These are phyloP conservation scores for Globisporangium acanthophoron DNA, from an alignment of 352 stramenopile species.

Conservation along the genomic window DNA sequence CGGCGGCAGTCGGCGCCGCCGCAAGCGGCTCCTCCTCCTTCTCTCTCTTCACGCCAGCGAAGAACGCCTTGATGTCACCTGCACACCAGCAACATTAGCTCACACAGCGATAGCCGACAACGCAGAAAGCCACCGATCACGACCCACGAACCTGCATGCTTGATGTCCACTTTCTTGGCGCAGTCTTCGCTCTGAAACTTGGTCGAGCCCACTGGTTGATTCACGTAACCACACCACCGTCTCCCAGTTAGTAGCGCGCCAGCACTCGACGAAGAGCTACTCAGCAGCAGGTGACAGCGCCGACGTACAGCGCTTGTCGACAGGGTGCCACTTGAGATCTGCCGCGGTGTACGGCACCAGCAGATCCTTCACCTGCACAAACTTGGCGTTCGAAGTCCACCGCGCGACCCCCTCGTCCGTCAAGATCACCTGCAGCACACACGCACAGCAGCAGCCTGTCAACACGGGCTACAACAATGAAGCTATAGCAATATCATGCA, in stretches of 20 bases:
- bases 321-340: slow-evolving; percentile 71
- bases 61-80: slow-evolving; percentile 64
- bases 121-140: not conserved
- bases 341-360: slow-evolving; percentile 38
- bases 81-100: not conserved
- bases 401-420: slow-evolving; percentile 44
- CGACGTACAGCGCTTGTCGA: slow-evolving; percentile 59
- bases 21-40: slow-evolving; percentile 8
- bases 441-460: not conserved
- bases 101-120: not conserved
- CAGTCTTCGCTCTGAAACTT: slow-evolving; percentile 76
- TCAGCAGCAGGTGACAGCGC: not conserved
- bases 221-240: not conserved
- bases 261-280: not conserved
- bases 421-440: slow-evolving; percentile 53
- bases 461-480: not conserved
- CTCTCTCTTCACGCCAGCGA: slow-evolving; percentile 45
- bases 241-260: not conserved
- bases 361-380: slow-evolving; percentile 46
- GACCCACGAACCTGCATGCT: slow-evolving; percentile 43
- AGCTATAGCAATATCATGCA: too few species aligned
- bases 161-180: slow-evolving; percentile 70
- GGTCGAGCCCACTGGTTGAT: slow-evolving; percentile 49
- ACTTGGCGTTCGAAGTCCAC: slow-evolving; percentile 67
- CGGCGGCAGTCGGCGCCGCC: too few species aligned